Percentiles rank a stretch among this genome's conserved stretches.
These are phyloP conservation scores for Lipomyces orientalis DNA, from an alignment of 805 yeast genomes.

Conservation along the genomic window DNA sequence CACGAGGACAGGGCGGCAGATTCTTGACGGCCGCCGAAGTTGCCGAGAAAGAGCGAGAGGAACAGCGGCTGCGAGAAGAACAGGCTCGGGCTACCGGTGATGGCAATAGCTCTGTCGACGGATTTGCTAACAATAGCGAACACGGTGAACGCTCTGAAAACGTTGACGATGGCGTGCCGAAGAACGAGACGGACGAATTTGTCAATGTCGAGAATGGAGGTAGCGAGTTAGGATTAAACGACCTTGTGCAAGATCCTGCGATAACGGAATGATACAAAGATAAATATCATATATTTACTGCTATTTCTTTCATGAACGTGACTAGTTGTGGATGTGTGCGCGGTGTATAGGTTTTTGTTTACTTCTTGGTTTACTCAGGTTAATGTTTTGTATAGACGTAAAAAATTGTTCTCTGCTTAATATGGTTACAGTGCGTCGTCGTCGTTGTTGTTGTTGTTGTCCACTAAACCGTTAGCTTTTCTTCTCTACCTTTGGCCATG, in stretches of 20 bases:
- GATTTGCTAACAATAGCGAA: not conserved
- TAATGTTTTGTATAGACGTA: not conserved
- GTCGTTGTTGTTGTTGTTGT: too few species aligned
- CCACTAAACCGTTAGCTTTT: not conserved
- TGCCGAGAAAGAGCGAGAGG: slow-evolving; percentile 59
- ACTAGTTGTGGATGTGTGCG: not conserved
- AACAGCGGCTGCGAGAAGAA: slow-evolving; percentile 17
- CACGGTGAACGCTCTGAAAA: not conserved
- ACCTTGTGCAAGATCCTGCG: not conserved
- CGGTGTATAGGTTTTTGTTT: slow-evolving; percentile 1
- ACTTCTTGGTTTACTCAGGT: not conserved
- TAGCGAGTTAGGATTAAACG: not conserved
- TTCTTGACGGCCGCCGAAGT: slow-evolving; percentile 91
- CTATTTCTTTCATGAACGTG: not conserved
- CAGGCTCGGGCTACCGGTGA: not conserved
- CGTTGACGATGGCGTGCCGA: not conserved
- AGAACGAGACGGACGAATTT: not conserved
- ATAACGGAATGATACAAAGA: not conserved
- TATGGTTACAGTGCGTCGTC: not conserved
- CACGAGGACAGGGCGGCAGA: slow-evolving; percentile 98
- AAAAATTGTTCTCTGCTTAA: not conserved
- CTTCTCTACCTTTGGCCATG: not conserved
- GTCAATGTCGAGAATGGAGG: not conserved
- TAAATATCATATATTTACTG: not conserved
- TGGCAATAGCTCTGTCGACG: not conserved